phyloP scores from a whole-genome alignment of 2,329 filamentous ascomycete genomes.

The Cladophialophora psammophila region DNA sequence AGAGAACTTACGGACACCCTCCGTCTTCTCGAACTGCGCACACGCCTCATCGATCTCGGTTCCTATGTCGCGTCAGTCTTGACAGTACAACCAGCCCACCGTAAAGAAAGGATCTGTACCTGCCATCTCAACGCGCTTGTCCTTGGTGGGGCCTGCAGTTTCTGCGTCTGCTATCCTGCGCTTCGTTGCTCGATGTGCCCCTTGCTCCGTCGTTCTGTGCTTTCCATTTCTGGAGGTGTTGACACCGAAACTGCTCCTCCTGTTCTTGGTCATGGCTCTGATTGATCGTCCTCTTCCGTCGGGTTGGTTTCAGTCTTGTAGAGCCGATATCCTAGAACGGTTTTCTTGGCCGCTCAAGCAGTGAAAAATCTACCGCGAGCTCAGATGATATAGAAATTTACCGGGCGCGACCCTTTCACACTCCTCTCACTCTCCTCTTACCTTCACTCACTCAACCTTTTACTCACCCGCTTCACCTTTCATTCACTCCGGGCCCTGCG shows the following conservation, averaged over 20 bases:
- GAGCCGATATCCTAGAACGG: background rate
- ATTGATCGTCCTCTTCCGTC: background rate
- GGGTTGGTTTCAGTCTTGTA: background rate
- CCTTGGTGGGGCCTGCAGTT: conserved; percentile 5
- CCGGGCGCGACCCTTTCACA: too few species aligned
- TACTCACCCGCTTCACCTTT: too few species aligned
- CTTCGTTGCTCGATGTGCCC: background rate
- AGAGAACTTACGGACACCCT: conserved; percentile 37
- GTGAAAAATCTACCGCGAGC: too few species aligned
- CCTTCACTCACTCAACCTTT: too few species aligned
- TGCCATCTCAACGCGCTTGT: conserved; percentile 23
- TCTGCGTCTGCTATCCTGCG: background rate
- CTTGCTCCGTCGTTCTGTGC: background rate
- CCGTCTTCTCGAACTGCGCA: conserved; percentile 36
- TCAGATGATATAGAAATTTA: too few species aligned
- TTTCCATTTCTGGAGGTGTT: background rate
- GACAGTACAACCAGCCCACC: background rate
- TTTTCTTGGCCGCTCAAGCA: too few species aligned
- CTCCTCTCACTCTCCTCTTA: too few species aligned
- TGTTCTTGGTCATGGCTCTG: background rate
- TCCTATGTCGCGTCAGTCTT: conserved; percentile 31
- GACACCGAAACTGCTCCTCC: background rate
- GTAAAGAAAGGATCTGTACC: conserved; percentile 18
- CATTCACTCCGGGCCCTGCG: too few species aligned
- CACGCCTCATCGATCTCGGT: conserved; percentile 38